phyloP scores from a whole-genome alignment of 1,284 basidiomycete genomes.

The Sutorius eximius region DNA sequence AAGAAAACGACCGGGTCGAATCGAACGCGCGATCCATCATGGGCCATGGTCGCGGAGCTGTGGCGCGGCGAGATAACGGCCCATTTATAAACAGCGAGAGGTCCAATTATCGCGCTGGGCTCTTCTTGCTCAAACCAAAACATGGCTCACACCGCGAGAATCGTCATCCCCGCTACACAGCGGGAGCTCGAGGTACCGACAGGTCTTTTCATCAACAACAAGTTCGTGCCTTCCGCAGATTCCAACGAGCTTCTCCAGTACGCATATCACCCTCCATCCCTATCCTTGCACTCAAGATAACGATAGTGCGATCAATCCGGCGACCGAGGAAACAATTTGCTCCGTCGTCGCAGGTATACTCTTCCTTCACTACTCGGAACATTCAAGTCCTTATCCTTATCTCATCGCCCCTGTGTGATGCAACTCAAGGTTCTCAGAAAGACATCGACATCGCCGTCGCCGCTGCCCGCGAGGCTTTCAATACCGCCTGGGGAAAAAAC shows the following conservation, averaged over 20 bases:
- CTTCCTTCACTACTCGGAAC: background rate
- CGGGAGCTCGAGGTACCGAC: constrained; percentile 68
- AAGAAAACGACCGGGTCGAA: background rate
- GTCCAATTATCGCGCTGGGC: background rate
- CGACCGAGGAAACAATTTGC: constrained; percentile 71
- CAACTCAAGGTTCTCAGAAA: constrained; percentile 57
- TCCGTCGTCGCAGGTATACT: constrained; percentile 64
- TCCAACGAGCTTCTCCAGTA: constrained; percentile 61
- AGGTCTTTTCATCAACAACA: constrained; percentile 90
- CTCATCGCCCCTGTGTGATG: constrained; percentile 24
- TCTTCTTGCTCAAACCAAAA: constrained; percentile 20
- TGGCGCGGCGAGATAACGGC: constrained; percentile 15
- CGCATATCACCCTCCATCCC: constrained; percentile 17
- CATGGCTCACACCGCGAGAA: constrained; percentile 43
- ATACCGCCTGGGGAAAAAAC: constrained; percentile 89
- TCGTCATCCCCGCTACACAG: constrained; percentile 42
- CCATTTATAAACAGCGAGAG: constrained; percentile 15
- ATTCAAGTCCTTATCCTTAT: constrained; percentile 6
- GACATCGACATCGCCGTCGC: constrained; percentile 84
- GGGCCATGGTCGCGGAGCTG: constrained; percentile 5
- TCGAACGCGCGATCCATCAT: background rate
- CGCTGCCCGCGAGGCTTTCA: constrained; percentile 83
- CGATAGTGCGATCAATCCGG: constrained; percentile 65
- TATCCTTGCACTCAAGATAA: constrained; percentile 11
- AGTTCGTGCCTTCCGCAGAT: constrained; percentile 73